These are phyloP conservation scores for Cordyceps cateniannulata DNA, from an alignment of 2,329 filamentous ascomycete genomes.

Conservation along the genomic window DNA sequence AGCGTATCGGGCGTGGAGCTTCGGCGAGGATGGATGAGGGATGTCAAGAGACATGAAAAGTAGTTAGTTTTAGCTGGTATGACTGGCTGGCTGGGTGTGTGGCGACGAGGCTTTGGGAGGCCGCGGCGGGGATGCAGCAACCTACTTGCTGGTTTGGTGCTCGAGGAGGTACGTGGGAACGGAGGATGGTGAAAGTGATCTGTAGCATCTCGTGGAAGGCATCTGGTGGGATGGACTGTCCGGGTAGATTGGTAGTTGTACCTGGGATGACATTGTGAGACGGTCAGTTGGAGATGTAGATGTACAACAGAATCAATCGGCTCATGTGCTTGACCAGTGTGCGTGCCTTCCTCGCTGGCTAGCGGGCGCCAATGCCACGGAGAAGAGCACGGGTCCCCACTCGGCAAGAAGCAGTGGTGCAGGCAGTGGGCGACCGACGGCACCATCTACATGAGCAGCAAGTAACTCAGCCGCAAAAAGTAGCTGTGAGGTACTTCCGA, in stretches of 20 bases:
- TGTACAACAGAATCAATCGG: neutral
- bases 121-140: neutral
- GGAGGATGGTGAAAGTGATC: slow-evolving; percentile 3
- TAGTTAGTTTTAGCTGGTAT: neutral
- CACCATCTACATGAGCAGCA: neutral
- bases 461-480: neutral
- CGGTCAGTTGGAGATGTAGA: neutral
- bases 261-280: neutral
- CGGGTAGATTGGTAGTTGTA: neutral
- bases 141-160: neutral
- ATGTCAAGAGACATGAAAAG: neutral
- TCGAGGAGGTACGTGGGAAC: neutral
- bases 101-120: neutral
- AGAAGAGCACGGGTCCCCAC: neutral
- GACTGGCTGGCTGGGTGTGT: neutral
- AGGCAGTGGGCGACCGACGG: neutral
- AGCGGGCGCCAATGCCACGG: neutral
- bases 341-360: neutral
- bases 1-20: slow-evolving; percentile 3
- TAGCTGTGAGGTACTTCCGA: neutral
- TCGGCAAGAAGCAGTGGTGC: no score
- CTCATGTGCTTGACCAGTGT: neutral
- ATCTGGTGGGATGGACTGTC: neutral
- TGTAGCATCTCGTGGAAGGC: slow-evolving; percentile 1
- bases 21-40: neutral